Conservation (phyloP, 2,329 filamentous ascomycete genomes). For the Helotiales sp. region DNA sequence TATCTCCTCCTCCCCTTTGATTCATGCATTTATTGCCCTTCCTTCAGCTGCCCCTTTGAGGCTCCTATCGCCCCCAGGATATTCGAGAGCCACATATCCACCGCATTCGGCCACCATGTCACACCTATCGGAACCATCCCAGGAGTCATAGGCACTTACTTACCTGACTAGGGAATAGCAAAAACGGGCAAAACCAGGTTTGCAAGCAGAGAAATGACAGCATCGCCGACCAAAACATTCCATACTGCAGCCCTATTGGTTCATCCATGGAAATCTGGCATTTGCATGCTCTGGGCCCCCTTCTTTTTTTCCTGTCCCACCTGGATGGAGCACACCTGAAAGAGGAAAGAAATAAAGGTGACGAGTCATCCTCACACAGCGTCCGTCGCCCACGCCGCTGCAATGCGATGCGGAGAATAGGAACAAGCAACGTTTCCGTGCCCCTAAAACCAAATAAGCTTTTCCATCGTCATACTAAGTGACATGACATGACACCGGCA, state of each 20-base stretch:
- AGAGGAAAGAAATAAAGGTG: neutral
- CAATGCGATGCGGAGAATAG: neutral
- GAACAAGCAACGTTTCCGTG: neutral
- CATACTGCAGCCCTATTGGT: neutral
- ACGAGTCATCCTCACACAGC: slow-evolving; percentile 1
- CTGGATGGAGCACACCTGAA: too few species aligned
- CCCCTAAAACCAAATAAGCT: neutral
- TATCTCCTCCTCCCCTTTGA: too few species aligned
- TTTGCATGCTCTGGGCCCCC: neutral
- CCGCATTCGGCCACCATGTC: neutral
- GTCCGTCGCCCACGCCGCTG: too few species aligned
- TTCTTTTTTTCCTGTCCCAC: too few species aligned
- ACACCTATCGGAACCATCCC: neutral
- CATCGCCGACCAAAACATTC: neutral
- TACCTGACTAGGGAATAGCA: too few species aligned
- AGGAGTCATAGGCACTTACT: too few species aligned
- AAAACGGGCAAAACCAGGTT: neutral
- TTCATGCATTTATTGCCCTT: neutral
- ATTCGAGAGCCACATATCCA: neutral
- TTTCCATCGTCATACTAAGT: neutral
- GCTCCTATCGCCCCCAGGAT: neutral
- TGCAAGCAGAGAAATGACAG: neutral
- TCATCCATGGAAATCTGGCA: neutral
- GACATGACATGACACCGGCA: slow-evolving; percentile 6
- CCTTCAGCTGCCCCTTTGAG: slow-evolving; percentile 12